phyloP scores from a whole-genome alignment of 176 grass and related monocot species.

The Triticum turgidum region DNA sequence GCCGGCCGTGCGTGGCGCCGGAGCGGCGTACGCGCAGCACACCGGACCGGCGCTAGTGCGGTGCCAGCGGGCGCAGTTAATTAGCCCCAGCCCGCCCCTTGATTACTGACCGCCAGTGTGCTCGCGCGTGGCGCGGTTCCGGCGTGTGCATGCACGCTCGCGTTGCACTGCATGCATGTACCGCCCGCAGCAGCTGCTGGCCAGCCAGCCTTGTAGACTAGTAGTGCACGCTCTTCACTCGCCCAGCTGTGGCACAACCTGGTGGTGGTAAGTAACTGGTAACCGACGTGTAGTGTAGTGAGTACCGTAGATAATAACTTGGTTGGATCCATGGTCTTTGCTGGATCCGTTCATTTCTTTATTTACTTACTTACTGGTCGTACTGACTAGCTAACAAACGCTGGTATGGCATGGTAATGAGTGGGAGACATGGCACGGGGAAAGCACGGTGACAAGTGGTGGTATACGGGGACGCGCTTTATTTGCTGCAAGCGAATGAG shows the following conservation, averaged over 20 bases:
- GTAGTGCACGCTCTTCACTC: background rate
- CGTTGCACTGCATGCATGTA: background rate
- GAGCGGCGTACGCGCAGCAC: background rate
- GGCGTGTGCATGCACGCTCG: too few relatives aligned
- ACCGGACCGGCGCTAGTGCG: background rate
- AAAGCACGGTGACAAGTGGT: background rate
- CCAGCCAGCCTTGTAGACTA: too few relatives aligned
- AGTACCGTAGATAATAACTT: too few relatives aligned
- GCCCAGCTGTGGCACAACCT: background rate
- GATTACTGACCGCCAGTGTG: background rate
- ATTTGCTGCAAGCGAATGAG: background rate
- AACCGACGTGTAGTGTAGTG: background rate
- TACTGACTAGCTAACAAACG: background rate
- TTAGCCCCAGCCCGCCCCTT: background rate
- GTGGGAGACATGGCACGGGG: background rate
- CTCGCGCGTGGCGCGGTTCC: background rate
- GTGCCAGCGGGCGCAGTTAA: conserved; percentile 5
- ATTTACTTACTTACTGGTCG: background rate
- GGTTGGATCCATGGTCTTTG: background rate
- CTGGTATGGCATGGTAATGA: background rate
- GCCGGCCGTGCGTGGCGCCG: background rate
- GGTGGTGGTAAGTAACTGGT: background rate
- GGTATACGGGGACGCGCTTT: too few relatives aligned
- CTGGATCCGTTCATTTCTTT: background rate
- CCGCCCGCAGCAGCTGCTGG: background rate